Evolutionary conservation across 768 basidiomycete genomes (phyloP).

Genomic region (Amanita rimosa): DNA sequence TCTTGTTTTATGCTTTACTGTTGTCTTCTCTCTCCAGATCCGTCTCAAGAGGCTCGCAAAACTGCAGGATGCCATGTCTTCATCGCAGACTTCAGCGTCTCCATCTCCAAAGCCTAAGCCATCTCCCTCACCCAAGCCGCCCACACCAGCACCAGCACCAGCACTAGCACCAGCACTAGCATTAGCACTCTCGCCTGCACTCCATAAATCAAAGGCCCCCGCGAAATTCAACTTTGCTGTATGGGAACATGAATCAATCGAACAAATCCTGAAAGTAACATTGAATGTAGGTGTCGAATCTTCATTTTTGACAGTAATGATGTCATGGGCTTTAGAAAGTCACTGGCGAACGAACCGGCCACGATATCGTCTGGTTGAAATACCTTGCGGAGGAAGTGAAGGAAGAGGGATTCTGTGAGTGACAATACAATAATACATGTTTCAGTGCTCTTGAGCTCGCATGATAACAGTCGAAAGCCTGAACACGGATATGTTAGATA

Average conservation of each 20-base stretch:
- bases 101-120: slow-evolving; percentile 27
- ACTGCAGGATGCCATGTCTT: slow-evolving; percentile 35
- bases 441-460: slow-evolving; percentile 5
- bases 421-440: not conserved
- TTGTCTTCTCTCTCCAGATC: slow-evolving; percentile 45
- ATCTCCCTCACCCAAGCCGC: slow-evolving; percentile 22
- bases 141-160: slow-evolving; percentile 13
- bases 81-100: slow-evolving; percentile 20
- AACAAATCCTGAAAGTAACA: slow-evolving; percentile 64
- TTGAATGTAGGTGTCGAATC: slow-evolving; percentile 46
- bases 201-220: slow-evolving; percentile 39
- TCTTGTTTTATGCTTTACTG: not conserved
- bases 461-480: slow-evolving; percentile 30
- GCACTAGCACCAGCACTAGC: slow-evolving; percentile 17
- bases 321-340: slow-evolving; percentile 9
- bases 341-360: slow-evolving; percentile 42
- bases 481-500: slow-evolving; percentile 54
- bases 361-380: slow-evolving; percentile 80
- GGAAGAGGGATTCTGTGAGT: slow-evolving; percentile 43
- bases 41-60: slow-evolving; percentile 87
- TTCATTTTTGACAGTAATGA: not conserved
- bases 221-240: slow-evolving; percentile 39
- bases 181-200: slow-evolving; percentile 21
- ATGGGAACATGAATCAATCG: slow-evolving; percentile 72
- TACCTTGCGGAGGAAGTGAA: slow-evolving; percentile 54